phyloP scores from a whole-genome alignment of 1,284 basidiomycete genomes.

The Leccinum insigne region DNA sequence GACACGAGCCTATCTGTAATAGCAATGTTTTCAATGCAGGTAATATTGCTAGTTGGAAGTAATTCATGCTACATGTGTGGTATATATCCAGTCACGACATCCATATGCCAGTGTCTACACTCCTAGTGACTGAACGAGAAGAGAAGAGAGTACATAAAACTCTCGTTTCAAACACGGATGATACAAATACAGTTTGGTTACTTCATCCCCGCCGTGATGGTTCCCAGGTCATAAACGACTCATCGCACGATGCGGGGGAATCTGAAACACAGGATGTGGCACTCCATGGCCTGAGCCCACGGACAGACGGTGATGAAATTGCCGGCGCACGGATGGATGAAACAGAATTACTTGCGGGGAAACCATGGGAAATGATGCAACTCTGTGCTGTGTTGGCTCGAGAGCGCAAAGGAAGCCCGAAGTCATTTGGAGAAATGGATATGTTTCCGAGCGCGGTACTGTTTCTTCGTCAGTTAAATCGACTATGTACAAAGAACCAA shows the following conservation, averaged over 20 bases:
- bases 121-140: not conserved
- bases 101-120: not conserved
- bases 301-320: conserved; percentile 32
- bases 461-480: conserved; percentile 7
- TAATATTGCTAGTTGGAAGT: not conserved
- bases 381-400: conserved; percentile 14
- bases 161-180: not conserved
- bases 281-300: conserved; percentile 34
- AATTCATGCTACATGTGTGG: conserved; percentile 3
- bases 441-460: conserved; percentile 42
- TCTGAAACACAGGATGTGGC: conserved; percentile 24
- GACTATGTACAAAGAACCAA: not conserved
- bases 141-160: conserved; percentile 2
- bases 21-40: not conserved
- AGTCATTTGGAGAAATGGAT: conserved; percentile 26
- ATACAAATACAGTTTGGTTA: not conserved
- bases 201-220: conserved; percentile 32
- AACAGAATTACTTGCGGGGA: conserved; percentile 12
- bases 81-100: conserved; percentile 6
- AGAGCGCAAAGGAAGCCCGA: conserved; percentile 16
- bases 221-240: conserved; percentile 49
- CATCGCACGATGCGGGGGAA: conserved; percentile 36
- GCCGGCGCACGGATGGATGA: conserved; percentile 10
- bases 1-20: not conserved
- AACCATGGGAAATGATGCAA: conserved; percentile 7